Conservation (phyloP, 2,329 filamentous ascomycete species). For the Fusarium coicis region DNA sequence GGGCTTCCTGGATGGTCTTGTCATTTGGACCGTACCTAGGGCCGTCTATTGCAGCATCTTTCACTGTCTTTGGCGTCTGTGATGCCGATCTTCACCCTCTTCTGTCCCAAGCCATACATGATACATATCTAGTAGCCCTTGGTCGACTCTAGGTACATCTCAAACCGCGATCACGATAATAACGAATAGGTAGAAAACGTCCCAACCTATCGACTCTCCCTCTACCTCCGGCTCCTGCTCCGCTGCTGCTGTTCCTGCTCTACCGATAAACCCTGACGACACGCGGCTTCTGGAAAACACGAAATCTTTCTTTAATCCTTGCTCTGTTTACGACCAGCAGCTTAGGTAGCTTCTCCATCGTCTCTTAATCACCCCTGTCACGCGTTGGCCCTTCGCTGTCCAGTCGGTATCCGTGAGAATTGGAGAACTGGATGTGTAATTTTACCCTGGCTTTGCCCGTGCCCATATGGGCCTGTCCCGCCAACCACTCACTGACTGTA, state of each 20-base stretch:
- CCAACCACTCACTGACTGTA: conserved; percentile 39
- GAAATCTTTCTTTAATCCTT: conserved; percentile 21
- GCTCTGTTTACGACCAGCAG: conserved; percentile 7
- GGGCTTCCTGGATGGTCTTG: conserved; percentile 4
- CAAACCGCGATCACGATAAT: not conserved
- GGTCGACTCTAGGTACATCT: not conserved
- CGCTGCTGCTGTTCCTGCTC: not conserved
- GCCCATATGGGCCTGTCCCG: conserved; percentile 31
- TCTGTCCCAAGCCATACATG: conserved; percentile 5
- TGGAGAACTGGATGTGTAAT: conserved; percentile 41
- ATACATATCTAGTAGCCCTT: not conserved
- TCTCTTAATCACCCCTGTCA: conserved; percentile 24
- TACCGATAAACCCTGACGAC: conserved; percentile 9
- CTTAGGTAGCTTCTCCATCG: conserved; percentile 7
- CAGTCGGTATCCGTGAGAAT: conserved; percentile 21
- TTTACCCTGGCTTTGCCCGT: conserved; percentile 36
- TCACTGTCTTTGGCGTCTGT: conserved; percentile 4
- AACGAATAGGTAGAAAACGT: not conserved
- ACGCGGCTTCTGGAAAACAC: conserved; percentile 29
- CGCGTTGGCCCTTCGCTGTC: conserved; percentile 14
- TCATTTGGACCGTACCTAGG: not conserved
- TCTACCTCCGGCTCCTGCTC: not conserved
- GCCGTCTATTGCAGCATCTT: not conserved
- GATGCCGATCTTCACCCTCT: conserved; percentile 20
- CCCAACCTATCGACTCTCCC: not conserved